phyloP scores from a whole-genome alignment of 23 red algal genomes.

The Gracilaria domingensis region DNA sequence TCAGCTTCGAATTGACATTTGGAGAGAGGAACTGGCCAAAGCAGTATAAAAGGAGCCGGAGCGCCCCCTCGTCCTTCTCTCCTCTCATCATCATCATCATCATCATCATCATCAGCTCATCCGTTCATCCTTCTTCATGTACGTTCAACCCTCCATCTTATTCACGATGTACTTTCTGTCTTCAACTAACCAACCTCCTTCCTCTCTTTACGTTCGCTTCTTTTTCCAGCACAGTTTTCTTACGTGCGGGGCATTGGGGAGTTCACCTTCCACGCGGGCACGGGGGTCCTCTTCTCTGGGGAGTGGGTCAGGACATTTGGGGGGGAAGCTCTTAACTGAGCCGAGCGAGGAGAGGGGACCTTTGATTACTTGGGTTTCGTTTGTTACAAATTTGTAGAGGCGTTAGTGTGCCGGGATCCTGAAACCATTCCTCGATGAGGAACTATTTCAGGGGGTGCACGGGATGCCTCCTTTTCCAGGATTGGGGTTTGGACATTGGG shows the following conservation, averaged over 20 bases:
- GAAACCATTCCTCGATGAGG: background rate
- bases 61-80: too few species aligned
- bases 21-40: background rate
- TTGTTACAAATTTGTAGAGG: background rate
- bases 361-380: background rate
- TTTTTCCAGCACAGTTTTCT: background rate
- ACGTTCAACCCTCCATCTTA: background rate
- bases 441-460: background rate
- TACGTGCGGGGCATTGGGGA: background rate
- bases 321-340: background rate
- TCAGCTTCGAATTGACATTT: too few species aligned
- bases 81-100: too few species aligned
- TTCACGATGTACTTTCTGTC: background rate
- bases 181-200: background rate
- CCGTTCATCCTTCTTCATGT: background rate
- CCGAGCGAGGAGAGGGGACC: background rate
- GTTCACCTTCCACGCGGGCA: background rate
- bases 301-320: background rate
- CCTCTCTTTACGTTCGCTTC: background rate
- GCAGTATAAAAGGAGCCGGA: background rate
- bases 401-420: background rate
- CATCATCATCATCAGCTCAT: background rate
- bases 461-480: background rate
- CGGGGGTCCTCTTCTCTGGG: background rate
- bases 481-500: background rate